A percentile compares a stretch with the other conserved stretches of the same genome.
Conservation (phyloP, 768 basidiomycete species). For the Lactarius evosmus region DNA sequence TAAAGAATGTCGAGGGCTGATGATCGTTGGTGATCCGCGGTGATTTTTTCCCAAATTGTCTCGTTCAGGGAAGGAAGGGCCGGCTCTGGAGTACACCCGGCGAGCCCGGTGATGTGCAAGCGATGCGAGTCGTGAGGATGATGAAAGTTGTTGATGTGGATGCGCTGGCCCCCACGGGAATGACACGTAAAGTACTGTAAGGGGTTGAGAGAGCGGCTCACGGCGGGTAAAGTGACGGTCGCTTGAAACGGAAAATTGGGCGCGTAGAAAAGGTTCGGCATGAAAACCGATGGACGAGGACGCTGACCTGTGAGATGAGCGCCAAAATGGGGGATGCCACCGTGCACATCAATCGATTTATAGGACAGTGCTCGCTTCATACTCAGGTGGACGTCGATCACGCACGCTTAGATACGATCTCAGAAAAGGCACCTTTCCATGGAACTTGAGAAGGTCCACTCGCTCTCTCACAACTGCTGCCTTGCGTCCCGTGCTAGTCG, state of each 20-base stretch:
- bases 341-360: constrained; percentile 4
- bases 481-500: constrained; percentile 23
- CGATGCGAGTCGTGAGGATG: constrained; percentile 11
- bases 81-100: neutral
- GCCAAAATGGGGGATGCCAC: constrained; percentile 1
- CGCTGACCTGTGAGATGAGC: constrained; percentile 14
- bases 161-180: neutral
- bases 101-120: constrained; percentile 9
- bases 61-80: constrained; percentile 4
- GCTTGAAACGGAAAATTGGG: neutral
- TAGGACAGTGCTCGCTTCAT: neutral
- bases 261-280: neutral
- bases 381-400: constrained; percentile 18
- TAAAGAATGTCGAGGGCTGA: constrained; percentile 2
- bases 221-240: neutral
- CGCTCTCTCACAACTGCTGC: neutral
- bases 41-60: constrained; percentile 1
- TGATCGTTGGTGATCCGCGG: constrained; percentile 2
- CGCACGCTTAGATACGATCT: constrained; percentile 18
- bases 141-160: neutral
- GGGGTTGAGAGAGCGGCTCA: neutral
- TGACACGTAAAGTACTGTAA: neutral
- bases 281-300: constrained; percentile 20
- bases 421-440: constrained; percentile 22
- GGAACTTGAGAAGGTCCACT: constrained; percentile 16